Conservation (phyloP, 106 monocot genomes). For the Ottelia alismoides region DNA sequence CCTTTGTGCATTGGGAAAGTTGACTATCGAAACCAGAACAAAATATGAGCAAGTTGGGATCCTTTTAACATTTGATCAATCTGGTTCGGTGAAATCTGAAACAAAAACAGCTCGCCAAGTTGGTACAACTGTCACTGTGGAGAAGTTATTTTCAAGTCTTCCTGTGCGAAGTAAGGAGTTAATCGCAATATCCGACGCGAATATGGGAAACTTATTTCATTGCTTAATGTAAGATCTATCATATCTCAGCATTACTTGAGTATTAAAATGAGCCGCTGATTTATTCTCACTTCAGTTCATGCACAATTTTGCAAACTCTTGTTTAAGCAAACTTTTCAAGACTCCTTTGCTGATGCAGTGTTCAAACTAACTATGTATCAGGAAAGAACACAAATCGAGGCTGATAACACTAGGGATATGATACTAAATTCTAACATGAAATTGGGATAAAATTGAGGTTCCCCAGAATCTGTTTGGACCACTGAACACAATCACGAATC, state of each 20-base stretch:
- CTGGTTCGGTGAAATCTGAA: constrained; percentile 50
- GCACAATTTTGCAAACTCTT: too few relatives aligned
- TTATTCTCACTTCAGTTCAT: too few relatives aligned
- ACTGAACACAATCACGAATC: too few relatives aligned
- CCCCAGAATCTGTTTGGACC: too few relatives aligned
- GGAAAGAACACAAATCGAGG: too few relatives aligned
- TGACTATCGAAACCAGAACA: constrained; percentile 89
- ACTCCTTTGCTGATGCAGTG: too few relatives aligned
- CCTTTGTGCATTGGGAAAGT: constrained; percentile 66
- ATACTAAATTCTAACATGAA: too few relatives aligned
- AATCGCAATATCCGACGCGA: constrained; percentile 76
- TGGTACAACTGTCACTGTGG: constrained; percentile 86
- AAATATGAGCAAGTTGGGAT: constrained; percentile 76
- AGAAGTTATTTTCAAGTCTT: constrained; percentile 74
- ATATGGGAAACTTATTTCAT: constrained; percentile 83
- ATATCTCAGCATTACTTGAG: background rate
- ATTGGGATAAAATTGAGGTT: too few relatives aligned
- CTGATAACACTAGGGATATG: too few relatives aligned
- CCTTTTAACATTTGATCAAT: constrained; percentile 68
- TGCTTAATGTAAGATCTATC: constrained; percentile 66
- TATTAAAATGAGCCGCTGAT: too few relatives aligned
- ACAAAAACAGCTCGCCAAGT: constrained; percentile 77
- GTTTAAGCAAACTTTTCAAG: too few relatives aligned
- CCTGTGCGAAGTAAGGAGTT: constrained; percentile 91
- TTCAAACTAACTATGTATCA: too few relatives aligned